Evolutionary conservation across 495 filamentous ascomycete species (phyloP), one percentile per base, ranked within the genome.

Genomic region (Penicillium manginii): DNA sequence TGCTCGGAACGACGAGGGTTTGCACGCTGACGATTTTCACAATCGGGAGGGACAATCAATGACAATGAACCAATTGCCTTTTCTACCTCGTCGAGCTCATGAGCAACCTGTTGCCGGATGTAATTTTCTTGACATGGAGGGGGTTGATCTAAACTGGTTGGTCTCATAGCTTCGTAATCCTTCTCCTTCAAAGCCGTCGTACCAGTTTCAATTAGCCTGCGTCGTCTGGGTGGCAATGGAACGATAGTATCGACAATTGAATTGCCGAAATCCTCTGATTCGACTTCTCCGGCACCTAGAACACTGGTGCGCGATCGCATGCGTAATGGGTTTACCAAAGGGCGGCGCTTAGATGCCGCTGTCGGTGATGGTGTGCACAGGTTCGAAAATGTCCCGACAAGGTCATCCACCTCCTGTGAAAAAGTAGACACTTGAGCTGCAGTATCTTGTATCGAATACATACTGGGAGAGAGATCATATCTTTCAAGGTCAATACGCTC

Each of bases 301-400:
- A 66, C 53, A n/a, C 45, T 49, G 9, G 64, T 54, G 31, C 59
- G 54, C 9, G 59, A 31, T 56, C 58, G 42, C 4, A 50, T 29
- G 17, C 50, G 56, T 32, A 59, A 21, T 14, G 54, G 65, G 17
- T 26, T 55, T 12, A 54, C 39, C 53, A 65, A 49, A 10, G 69
- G 70, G 45, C 62, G 68, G 14, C 59, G 61, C 26, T 75, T 78
- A 9, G 63, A 39, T 17, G 52, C 54, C 40, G 64, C 51, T 35
- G 58, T 47, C 23, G 62, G 59, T 33, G 70, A 62, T 52, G 62
- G 35, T 11, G 52, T 68, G 52, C 62, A 61, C 31, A 63, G 58
- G 6, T 67, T 62, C 2, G 74, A 68, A 37, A 77, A 75, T 8
- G 55, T 53, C 21, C 65, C 65, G 14, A 68, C 57, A 7, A 75